Base-by-base conservation (phyloP, 1,284 basidiomycete genomes). In the Sanghuangporus baumii region DNA sequence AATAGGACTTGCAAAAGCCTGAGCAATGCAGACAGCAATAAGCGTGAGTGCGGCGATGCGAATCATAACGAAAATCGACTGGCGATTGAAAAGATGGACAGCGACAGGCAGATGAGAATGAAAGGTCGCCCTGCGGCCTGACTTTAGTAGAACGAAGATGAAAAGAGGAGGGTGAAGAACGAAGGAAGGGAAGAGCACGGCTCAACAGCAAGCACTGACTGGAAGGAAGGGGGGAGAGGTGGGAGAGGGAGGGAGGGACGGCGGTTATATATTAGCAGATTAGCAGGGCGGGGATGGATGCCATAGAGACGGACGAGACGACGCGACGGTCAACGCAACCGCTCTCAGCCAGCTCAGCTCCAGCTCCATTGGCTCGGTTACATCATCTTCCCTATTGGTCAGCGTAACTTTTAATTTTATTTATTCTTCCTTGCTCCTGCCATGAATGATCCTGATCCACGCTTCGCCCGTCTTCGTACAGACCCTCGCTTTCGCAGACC, bases 401-500 rank as follows among this genome's bases (percentile, higher is more conserved):
- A 6, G 9, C 26, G 12, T 31, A 31, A 7, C 43, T 8, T 12
- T n/a, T 23, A 7, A 31, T 8, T 12, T n/a, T 51, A 11, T 8
- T 20, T 18, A 51, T 11, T 12, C 50, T 3, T 41, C 2, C 16
- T 41, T 23, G 23, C 23, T 23, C n/a, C 51, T 52, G 57, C 65
- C 68, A 90, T 91, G 89, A 84, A 87, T 41, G 94, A 96, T 75
- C 79, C 88, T 41, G 94, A 96, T 75, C 79, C 88, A 40, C 86
- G 96, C 40, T 98, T 99, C 74, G 85, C 91, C 37, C 82, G 91
- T 62, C 80, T 98, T 59, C 89, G 88, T 73, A 89, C 92, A 36
- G 96, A 99, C 75, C 96, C 96, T 60, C 87, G 96, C 61, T 99
- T 99, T 78, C 81, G 96, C 41, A 83, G 84, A 23, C 90, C 92